Percentiles rank a stretch among this genome's conserved stretches.
phyloP scores from a whole-genome alignment of 2,329 filamentous ascomycete species.

The Ophiognomonia clavigignenti-juglandacearum region DNA sequence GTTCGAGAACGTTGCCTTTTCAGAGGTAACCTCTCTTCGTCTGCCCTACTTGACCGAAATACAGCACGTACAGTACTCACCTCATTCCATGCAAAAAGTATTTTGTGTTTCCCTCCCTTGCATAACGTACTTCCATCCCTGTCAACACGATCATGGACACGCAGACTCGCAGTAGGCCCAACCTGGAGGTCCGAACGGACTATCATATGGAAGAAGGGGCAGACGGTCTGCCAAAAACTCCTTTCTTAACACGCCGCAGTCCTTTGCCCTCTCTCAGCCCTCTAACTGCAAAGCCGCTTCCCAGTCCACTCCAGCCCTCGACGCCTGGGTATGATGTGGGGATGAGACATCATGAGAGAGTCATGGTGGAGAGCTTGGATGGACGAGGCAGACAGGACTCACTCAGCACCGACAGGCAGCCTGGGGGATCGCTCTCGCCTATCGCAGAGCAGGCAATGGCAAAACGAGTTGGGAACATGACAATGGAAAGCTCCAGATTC shows the following conservation, averaged over 20 bases:
- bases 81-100: background rate
- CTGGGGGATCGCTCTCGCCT: constrained; percentile 22
- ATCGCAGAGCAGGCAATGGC: constrained; percentile 24
- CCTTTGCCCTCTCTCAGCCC: constrained; percentile 24
- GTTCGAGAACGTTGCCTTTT: background rate
- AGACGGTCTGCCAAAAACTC: constrained; percentile 19
- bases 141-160: constrained; percentile 23
- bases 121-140: background rate
- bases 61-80: too few species aligned
- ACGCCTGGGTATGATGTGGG: constrained; percentile 26
- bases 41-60: too few species aligned
- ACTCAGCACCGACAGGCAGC: constrained; percentile 13
- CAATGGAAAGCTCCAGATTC: constrained; percentile 20
- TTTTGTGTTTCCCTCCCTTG: background rate
- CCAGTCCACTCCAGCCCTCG: constrained; percentile 28
- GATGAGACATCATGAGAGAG: constrained; percentile 32
- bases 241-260: constrained; percentile 21
- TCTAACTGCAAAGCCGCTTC: constrained; percentile 27
- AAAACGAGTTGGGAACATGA: constrained; percentile 23
- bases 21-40: background rate
- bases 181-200: constrained; percentile 29
- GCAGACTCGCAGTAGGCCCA: constrained; percentile 25
- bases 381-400: constrained; percentile 16
- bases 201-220: constrained; percentile 19
- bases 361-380: constrained; percentile 30